A percentile compares a stretch with the other conserved stretches of the same genome.
phyloP scores from a whole-genome alignment of 2,329 filamentous ascomycete species.

The Kalaharituber pfeilii region DNA sequence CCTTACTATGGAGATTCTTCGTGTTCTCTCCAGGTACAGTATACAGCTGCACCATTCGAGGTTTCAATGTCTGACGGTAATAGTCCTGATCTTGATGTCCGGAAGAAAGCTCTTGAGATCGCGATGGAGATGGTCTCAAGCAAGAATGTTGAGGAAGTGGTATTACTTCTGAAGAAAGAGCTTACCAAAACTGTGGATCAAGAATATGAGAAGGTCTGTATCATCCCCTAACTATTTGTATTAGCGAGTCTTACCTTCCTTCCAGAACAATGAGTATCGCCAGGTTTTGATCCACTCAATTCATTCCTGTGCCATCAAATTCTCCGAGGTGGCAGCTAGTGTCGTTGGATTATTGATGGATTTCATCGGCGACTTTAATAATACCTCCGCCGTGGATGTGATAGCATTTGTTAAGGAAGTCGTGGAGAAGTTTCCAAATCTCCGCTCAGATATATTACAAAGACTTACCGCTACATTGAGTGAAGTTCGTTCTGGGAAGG shows the following conservation, averaged over 20 bases:
- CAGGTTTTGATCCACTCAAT: constrained; percentile 93
- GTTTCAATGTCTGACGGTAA: neutral
- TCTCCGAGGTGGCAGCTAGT: constrained; percentile 91
- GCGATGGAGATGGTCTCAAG: constrained; percentile 96
- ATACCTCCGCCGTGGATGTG: constrained; percentile 87
- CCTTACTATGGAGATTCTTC: constrained; percentile 88
- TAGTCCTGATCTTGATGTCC: constrained; percentile 88
- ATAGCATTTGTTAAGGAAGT: constrained; percentile 99
- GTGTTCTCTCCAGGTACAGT: constrained; percentile 50
- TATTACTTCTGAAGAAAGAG: constrained; percentile 92
- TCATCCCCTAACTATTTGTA: neutral
- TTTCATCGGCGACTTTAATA: constrained; percentile 97
- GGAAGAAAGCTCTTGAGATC: constrained; percentile 75
- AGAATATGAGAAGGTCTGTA: constrained; percentile 70
- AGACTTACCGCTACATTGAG: constrained; percentile 76
- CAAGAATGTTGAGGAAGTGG: constrained; percentile 96
- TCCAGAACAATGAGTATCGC: constrained; percentile 70
- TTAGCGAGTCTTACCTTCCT: constrained; percentile 18
- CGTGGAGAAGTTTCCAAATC: constrained; percentile 87
- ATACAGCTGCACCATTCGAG: neutral
- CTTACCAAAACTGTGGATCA: constrained; percentile 94
- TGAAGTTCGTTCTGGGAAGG: constrained; percentile 90
- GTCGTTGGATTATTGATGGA: constrained; percentile 97
- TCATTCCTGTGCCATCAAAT: constrained; percentile 96
- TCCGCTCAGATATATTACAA: constrained; percentile 72